Base-by-base conservation (phyloP, 306 rosid species). In the Acacia acuminata region DNA sequence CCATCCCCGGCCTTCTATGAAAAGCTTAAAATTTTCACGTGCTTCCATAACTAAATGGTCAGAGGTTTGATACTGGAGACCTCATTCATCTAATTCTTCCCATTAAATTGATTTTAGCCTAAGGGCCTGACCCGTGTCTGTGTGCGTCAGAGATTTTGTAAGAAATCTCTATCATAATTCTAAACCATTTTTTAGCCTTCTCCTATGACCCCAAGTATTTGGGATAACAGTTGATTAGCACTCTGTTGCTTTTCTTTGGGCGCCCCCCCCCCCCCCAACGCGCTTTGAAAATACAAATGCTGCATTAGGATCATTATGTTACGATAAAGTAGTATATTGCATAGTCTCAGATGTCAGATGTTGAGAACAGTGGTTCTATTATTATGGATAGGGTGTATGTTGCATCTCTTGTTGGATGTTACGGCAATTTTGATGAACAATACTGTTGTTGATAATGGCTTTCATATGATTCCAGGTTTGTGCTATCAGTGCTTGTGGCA, bases 401-500 rank as follows among this genome's bases (percentile, higher is more conserved):
- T 66, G 53, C 75, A 27, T 80, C 47, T 47, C 71, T 64, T 53
- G 66, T 22, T 34, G 64, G 69, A 34, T 60, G 55, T 72, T 72
- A 64, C 38, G 27, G 11, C 45, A 77, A 66, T 76, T 77, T 78
- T 87, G 82, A 77, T 36, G 15, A 47, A 71, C 76, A 34, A 51
- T 55, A 42, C 63, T 69, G 36, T 76, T 8, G 73, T 85, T 86
- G 83, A 86, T 17, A 43, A 32, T 61, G 25, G 55, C 71, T 73
- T 84, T 87, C 83, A 44, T 79, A 42, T 87, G 83, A 58, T 81
- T 40, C 84, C 91, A 96, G 99, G 90, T 94, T 79, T 93, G 98
- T 81, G 93, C 96, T 45, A 93, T 96, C 82, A 92, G 97, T 82
- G 92, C 96, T 70, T 96, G 99, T 88, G 99, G 99, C 79, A 96